Evolutionary conservation across 2,329 filamentous ascomycete species (phyloP).

Genomic region (Beauveria australis): DNA sequence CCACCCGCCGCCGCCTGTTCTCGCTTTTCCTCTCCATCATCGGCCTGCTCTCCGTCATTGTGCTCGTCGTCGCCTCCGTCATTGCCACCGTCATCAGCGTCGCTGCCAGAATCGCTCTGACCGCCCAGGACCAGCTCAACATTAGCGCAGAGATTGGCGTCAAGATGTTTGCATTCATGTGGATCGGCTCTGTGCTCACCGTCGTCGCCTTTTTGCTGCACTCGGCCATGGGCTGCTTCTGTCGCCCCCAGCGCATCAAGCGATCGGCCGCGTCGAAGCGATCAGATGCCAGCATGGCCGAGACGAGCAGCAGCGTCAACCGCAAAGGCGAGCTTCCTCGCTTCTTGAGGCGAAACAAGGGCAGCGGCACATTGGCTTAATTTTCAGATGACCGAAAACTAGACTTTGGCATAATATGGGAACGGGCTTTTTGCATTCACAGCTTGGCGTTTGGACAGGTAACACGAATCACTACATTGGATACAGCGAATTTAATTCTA

Average conservation of each 20-base stretch:
- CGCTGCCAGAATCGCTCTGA: conserved; percentile 71
- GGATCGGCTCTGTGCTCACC: conserved; percentile 63
- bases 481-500: conserved; percentile 1
- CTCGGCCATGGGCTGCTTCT: conserved; percentile 71
- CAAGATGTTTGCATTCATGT: conserved; percentile 83
- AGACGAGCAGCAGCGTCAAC: neutral
- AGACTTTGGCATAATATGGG: neutral
- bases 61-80: conserved; percentile 60
- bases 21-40: conserved; percentile 61
- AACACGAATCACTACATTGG: neutral
- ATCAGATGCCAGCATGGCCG: neutral
- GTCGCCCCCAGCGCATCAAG: conserved; percentile 26
- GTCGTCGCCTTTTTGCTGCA: conserved; percentile 67
- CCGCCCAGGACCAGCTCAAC: conserved; percentile 64
- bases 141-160: conserved; percentile 62
- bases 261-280: conserved; percentile 4
- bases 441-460: conserved; percentile 3
- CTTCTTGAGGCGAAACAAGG: neutral
- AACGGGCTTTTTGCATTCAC: neutral
- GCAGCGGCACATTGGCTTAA: neutral
- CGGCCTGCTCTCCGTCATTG: conserved; percentile 57
- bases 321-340: neutral
- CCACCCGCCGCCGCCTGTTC: conserved; percentile 48
- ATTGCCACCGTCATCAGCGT: conserved; percentile 79
- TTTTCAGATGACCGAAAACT: neutral